A percentile compares a stretch with the other conserved stretches of the same genome.
Evolutionary conservation across 2,329 filamentous ascomycete species (phyloP).

Genomic region (Clarireedia monteithiana): DNA sequence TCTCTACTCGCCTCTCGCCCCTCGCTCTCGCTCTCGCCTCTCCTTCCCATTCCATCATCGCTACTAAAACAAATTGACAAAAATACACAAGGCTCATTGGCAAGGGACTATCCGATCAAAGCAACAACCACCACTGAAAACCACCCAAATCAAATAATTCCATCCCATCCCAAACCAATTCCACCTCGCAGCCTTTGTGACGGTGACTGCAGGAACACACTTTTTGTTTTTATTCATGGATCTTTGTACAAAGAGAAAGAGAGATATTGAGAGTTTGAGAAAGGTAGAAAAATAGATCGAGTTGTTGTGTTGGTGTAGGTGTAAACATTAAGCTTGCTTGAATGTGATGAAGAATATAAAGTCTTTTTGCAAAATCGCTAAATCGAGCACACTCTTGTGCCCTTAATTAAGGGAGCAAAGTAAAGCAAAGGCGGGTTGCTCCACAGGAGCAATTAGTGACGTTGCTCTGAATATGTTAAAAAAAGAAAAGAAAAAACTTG

Average conservation of each 20-base stretch:
- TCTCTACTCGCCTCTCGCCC: too few relatives aligned
- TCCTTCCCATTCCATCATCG: too few relatives aligned
- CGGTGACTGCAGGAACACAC: slow-evolving; percentile 1
- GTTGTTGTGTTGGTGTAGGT: background rate
- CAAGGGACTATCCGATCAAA: too few relatives aligned
- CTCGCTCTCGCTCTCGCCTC: too few relatives aligned
- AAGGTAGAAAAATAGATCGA: background rate
- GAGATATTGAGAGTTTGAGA: background rate
- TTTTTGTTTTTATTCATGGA: background rate
- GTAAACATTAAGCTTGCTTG: slow-evolving; percentile 7
- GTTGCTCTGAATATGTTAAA: slow-evolving; percentile 14
- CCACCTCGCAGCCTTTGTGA: slow-evolving; percentile 2
- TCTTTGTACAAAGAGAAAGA: slow-evolving; percentile 5
- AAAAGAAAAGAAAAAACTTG: slow-evolving; percentile 10
- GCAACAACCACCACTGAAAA: too few relatives aligned
- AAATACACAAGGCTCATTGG: too few relatives aligned
- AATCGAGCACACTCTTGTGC: background rate
- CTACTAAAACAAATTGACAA: too few relatives aligned
- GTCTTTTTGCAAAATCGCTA: background rate
- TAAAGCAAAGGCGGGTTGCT: background rate
- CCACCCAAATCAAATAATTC: background rate
- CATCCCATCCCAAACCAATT: background rate
- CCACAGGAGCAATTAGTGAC: slow-evolving; percentile 1
- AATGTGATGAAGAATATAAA: slow-evolving; percentile 1
- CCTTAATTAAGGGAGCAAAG: slow-evolving; percentile 5